Evolutionary conservation across 495 filamentous ascomycete species (phyloP).

Genomic region (Penicillium diatomitis): DNA sequence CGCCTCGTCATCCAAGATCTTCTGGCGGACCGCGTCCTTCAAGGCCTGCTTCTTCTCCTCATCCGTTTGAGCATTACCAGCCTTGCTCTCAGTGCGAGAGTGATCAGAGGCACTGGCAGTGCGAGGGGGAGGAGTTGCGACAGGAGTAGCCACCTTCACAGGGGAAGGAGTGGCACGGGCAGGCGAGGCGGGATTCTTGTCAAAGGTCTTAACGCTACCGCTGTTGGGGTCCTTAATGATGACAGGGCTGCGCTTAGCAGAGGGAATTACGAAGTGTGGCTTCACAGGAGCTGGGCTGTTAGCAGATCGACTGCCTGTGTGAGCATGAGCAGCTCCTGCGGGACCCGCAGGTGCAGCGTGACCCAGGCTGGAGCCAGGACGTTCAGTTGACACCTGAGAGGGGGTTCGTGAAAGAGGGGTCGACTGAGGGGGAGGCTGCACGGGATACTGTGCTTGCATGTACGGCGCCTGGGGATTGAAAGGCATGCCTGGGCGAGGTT

Average conservation of each 20-base stretch:
- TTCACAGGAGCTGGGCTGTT: slow-evolving; percentile 44
- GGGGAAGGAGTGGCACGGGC: slow-evolving; percentile 47
- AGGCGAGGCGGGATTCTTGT: slow-evolving; percentile 47
- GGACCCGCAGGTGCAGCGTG: slow-evolving; percentile 53
- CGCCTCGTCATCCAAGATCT: slow-evolving; percentile 47
- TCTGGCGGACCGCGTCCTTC: slow-evolving; percentile 55
- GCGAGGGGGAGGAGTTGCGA: slow-evolving; percentile 51
- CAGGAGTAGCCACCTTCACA: slow-evolving; percentile 55
- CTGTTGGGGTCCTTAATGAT: slow-evolving; percentile 72
- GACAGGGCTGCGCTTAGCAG: slow-evolving; percentile 57
- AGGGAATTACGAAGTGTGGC: slow-evolving; percentile 44
- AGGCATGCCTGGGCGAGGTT: slow-evolving; percentile 43
- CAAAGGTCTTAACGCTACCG: slow-evolving; percentile 52
- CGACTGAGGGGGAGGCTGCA: slow-evolving; percentile 45
- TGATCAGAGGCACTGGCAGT: slow-evolving; percentile 48
- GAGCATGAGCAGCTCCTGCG: slow-evolving; percentile 49
- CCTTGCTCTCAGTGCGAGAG: slow-evolving; percentile 49
- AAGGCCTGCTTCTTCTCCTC: slow-evolving; percentile 65
- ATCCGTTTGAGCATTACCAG: slow-evolving; percentile 43
- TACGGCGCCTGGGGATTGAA: slow-evolving; percentile 37
- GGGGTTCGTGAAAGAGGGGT: slow-evolving; percentile 73
- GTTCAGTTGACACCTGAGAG: slow-evolving; percentile 70
- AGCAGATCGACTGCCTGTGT: slow-evolving; percentile 46
- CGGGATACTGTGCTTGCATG: slow-evolving; percentile 45
- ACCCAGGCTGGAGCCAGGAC: slow-evolving; percentile 70